These are phyloP conservation scores for Boletus insuetus DNA, from an alignment of 768 basidiomycete species.

Conservation along the genomic window DNA sequence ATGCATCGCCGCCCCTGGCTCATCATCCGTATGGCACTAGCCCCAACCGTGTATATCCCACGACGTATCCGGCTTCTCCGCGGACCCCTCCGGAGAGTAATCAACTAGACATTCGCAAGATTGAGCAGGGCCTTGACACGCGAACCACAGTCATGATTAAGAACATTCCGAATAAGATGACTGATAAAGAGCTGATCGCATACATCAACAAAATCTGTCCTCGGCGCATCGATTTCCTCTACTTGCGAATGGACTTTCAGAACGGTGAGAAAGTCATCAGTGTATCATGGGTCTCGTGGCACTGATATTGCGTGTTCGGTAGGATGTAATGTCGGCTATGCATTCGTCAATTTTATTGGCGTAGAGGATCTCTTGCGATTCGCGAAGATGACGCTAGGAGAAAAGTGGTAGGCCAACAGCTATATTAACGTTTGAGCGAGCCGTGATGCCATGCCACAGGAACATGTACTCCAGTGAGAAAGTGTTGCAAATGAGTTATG, in stretches of 20 bases:
- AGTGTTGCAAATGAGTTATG: slow-evolving; percentile 87
- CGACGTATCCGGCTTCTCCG: slow-evolving; percentile 27
- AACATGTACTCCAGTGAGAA: slow-evolving; percentile 93
- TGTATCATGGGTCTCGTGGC: background rate
- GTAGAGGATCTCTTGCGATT: slow-evolving; percentile 76
- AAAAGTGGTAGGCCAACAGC: slow-evolving; percentile 63
- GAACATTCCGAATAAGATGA: slow-evolving; percentile 93
- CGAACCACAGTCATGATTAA: slow-evolving; percentile 88
- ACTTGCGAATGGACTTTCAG: slow-evolving; percentile 82
- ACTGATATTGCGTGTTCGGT: slow-evolving; percentile 2
- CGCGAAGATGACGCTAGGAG: slow-evolving; percentile 68
- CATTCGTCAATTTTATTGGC: slow-evolving; percentile 87
- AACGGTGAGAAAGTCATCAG: slow-evolving; percentile 50
- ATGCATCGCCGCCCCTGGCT: slow-evolving; percentile 20
- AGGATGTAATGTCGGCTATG: slow-evolving; percentile 81
- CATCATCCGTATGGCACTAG: slow-evolving; percentile 18
- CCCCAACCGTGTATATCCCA: slow-evolving; percentile 19
- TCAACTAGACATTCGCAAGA: slow-evolving; percentile 63
- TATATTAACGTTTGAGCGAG: background rate
- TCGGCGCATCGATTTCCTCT: slow-evolving; percentile 82
- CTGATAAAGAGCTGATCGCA: slow-evolving; percentile 62
- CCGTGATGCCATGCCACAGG: slow-evolving; percentile 41
- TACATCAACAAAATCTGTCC: slow-evolving; percentile 73
- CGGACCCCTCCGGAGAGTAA: slow-evolving; percentile 43
- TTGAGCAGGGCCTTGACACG: slow-evolving; percentile 76